Percentiles rank a stretch among this genome's conserved stretches.
Conservation (phyloP, 2,329 filamentous ascomycete genomes). For the Madurella fahalii region DNA sequence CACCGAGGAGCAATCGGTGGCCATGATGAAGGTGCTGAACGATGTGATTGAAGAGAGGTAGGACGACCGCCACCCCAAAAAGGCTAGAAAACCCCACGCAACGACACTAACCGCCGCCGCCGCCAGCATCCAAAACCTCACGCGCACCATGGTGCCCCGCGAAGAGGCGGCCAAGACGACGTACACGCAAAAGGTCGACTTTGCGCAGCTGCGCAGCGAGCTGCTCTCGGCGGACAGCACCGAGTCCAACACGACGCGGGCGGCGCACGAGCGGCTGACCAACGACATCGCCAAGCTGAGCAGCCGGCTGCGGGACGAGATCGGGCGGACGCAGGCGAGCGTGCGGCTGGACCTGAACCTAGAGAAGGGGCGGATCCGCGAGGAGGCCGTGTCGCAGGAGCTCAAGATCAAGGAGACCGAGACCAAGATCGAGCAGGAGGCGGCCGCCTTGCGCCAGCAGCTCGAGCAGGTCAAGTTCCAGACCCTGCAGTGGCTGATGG, state of each 20-base stretch:
- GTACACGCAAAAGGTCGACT: constrained; percentile 90
- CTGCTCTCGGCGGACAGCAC: constrained; percentile 87
- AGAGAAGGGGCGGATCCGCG: constrained; percentile 92
- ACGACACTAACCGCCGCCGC: constrained; percentile 6
- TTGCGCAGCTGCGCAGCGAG: constrained; percentile 93
- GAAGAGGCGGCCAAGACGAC: constrained; percentile 84
- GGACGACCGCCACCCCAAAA: constrained; percentile 1
- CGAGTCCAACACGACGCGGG: constrained; percentile 81
- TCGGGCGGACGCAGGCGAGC: constrained; percentile 87
- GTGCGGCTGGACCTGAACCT: constrained; percentile 90
- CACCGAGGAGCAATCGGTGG: constrained; percentile 88
- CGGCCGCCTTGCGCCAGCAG: constrained; percentile 82
- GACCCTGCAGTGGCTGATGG: constrained; percentile 97
- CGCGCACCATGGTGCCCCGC: constrained; percentile 93
- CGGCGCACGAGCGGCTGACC: constrained; percentile 84
- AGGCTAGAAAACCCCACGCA: neutral
- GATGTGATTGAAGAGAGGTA: constrained; percentile 95
- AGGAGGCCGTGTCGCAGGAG: constrained; percentile 94
- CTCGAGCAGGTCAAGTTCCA: constrained; percentile 97
- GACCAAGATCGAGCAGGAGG: constrained; percentile 96
- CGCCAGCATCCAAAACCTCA: constrained; percentile 85
- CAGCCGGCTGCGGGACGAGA: constrained; percentile 84
- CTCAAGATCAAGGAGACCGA: constrained; percentile 99
- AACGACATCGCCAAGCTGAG: constrained; percentile 95
- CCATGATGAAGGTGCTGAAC: constrained; percentile 97